These are phyloP conservation scores for Waltergamsia citrina DNA, from an alignment of 2,329 filamentous ascomycete species.

Conservation along the genomic window DNA sequence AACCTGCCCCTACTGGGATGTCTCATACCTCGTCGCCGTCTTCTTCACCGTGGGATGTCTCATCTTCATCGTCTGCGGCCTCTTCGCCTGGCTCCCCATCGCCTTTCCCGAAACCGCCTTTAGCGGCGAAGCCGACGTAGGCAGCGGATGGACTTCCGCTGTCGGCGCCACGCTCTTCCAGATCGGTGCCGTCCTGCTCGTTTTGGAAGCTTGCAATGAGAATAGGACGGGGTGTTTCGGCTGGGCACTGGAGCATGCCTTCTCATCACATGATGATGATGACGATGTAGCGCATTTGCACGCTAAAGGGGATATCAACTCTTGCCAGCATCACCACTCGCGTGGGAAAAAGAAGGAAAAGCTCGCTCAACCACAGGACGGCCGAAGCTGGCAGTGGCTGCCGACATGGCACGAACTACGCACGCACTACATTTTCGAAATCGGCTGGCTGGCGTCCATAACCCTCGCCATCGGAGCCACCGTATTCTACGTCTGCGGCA, in stretches of 20 bases:
- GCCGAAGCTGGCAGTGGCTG: slow-evolving; percentile 43
- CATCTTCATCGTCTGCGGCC: slow-evolving; percentile 11
- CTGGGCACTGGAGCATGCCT: slow-evolving; percentile 39
- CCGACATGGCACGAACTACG: slow-evolving; percentile 43
- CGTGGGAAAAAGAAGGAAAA: not conserved
- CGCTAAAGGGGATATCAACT: too few relatives aligned
- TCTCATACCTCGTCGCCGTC: slow-evolving; percentile 10
- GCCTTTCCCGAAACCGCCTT: slow-evolving; percentile 28
- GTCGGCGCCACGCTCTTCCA: slow-evolving; percentile 53
- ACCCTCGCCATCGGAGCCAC: slow-evolving; percentile 48
- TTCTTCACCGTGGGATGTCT: slow-evolving; percentile 9
- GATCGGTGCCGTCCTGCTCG: slow-evolving; percentile 43
- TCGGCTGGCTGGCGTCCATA: slow-evolving; percentile 52
- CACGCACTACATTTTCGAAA: slow-evolving; percentile 49
- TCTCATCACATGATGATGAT: slow-evolving; percentile 5
- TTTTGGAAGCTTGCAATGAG: slow-evolving; percentile 51
- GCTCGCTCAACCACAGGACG: not conserved
- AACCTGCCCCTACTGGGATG: slow-evolving; percentile 11
- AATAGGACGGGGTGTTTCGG: slow-evolving; percentile 49
- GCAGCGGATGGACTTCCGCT: slow-evolving; percentile 47
- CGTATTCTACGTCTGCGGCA: slow-evolving; percentile 54
- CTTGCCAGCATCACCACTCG: not conserved
- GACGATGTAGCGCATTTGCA: slow-evolving; percentile 4
- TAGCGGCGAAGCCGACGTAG: slow-evolving; percentile 4
- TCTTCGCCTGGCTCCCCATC: slow-evolving; percentile 54